Conservation (phyloP, 2,329 filamentous ascomycete species). For the Talaromyces verruculosus region DNA sequence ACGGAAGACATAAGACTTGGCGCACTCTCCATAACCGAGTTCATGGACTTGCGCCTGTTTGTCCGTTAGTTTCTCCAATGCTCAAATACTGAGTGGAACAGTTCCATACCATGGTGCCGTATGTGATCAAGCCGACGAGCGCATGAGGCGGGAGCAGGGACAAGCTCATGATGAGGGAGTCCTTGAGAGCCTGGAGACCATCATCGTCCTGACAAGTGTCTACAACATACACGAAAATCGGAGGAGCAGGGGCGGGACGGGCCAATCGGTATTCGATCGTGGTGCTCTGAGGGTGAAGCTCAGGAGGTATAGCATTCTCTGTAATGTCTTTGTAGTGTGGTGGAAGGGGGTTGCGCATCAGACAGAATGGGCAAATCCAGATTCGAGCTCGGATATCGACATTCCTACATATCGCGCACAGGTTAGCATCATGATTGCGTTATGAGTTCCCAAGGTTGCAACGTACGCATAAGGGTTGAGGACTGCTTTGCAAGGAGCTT, state of each 20-base stretch:
- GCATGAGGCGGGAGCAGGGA: slow-evolving; percentile 63
- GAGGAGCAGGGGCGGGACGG: slow-evolving; percentile 62
- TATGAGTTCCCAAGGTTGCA: not conserved
- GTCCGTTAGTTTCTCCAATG: not conserved
- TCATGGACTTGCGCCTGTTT: slow-evolving; percentile 87
- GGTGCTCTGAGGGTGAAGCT: slow-evolving; percentile 64
- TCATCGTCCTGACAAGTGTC: slow-evolving; percentile 70
- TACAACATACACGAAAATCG: slow-evolving; percentile 67
- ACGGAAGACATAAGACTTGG: slow-evolving; percentile 97
- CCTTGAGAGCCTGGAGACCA: slow-evolving; percentile 65
- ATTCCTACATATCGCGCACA: slow-evolving; percentile 45
- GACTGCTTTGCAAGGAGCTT: slow-evolving; percentile 90
- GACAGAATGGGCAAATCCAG: slow-evolving; percentile 69
- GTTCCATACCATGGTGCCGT: slow-evolving; percentile 77
- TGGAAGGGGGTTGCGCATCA: slow-evolving; percentile 64
- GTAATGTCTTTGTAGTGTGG: slow-evolving; percentile 70
- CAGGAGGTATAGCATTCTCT: slow-evolving; percentile 63
- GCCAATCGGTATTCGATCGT: slow-evolving; percentile 67
- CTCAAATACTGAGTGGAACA: not conserved
- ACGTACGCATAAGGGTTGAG: slow-evolving; percentile 93
- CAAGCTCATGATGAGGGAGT: slow-evolving; percentile 66
- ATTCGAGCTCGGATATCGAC: slow-evolving; percentile 65
- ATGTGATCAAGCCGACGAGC: slow-evolving; percentile 65
- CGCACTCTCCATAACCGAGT: slow-evolving; percentile 95
- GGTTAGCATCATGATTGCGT: slow-evolving; percentile 29